These are phyloP conservation scores for Agrostemma githago DNA, from an alignment of 148 eudicot genomes.

Conservation along the genomic window DNA sequence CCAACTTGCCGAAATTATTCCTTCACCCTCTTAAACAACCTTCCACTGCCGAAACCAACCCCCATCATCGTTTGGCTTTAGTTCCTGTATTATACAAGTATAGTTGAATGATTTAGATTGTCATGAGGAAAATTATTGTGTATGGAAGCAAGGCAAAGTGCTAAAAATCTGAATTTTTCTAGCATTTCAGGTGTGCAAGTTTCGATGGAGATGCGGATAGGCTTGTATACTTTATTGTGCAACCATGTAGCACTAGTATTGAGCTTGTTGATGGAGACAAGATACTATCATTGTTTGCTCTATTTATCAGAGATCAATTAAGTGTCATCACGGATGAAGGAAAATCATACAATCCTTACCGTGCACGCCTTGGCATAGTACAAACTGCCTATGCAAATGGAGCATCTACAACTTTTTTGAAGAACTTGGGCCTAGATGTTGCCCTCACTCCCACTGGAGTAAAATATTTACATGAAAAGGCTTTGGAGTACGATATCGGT, in stretches of 20 bases:
- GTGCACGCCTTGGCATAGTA: constrained; percentile 60
- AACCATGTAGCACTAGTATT: constrained; percentile 50
- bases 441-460: constrained; percentile 89
- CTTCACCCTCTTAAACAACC: no score
- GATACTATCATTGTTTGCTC: constrained; percentile 76
- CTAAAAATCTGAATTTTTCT: constrained; percentile 38
- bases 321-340: constrained; percentile 34
- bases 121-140: constrained; percentile 7
- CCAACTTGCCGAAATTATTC: no score
- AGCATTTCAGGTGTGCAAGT: constrained; percentile 92
- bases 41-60: no score
- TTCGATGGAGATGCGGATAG: constrained; percentile 99
- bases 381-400: constrained; percentile 99
- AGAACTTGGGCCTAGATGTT: constrained; percentile 63
- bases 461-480: constrained; percentile 84
- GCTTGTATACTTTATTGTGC: constrained; percentile 76
- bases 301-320: constrained; percentile 70
- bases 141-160: constrained; percentile 26
- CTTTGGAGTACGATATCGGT: constrained; percentile 74
- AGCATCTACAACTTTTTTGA: constrained; percentile 87
- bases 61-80: no score
- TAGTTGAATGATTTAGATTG: background rate
- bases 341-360: constrained; percentile 24
- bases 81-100: background rate
- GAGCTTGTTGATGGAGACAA: constrained; percentile 94